phyloP scores from a whole-genome alignment of 495 filamentous ascomycete genomes.

The Neurospora discreta region DNA sequence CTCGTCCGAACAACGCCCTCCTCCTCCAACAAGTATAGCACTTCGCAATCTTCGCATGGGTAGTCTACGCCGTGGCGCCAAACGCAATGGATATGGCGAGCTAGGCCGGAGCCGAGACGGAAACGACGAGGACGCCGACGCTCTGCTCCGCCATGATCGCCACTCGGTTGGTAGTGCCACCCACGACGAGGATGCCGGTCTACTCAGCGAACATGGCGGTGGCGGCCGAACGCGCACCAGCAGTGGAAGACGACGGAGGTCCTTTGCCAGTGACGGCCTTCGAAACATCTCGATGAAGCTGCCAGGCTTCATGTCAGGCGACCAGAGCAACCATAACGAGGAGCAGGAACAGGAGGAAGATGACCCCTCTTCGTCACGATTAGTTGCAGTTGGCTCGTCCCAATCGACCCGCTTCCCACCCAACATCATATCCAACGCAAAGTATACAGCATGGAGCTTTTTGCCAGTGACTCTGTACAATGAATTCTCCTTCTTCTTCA shows the following conservation, averaged over 20 bases:
- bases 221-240: conserved; percentile 12
- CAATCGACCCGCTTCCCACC: conserved; percentile 54
- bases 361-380: conserved; percentile 41
- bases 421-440: conserved; percentile 90
- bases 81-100: conserved; percentile 47
- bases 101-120: conserved; percentile 44
- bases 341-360: conserved; percentile 35
- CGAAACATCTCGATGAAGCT: conserved; percentile 32
- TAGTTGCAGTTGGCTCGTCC: conserved; percentile 36
- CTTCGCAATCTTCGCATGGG: conserved; percentile 57
- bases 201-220: conserved; percentile 37
- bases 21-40: conserved; percentile 48
- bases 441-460: conserved; percentile 95
- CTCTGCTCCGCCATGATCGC: conserved; percentile 47
- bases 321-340: conserved; percentile 22
- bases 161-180: conserved; percentile 41
- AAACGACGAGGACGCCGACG: conserved; percentile 44
- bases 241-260: conserved; percentile 17
- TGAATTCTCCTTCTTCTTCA: conserved; percentile 99
- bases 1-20: conserved; percentile 30
- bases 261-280: conserved; percentile 23
- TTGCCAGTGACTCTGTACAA: conserved; percentile 90
- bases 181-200: conserved; percentile 54
- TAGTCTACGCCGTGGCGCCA: conserved; percentile 38
- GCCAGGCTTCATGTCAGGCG: conserved; percentile 39